These are phyloP conservation scores for Penicillium sumatraense DNA, from an alignment of 2,329 filamentous ascomycete species.

Conservation along the genomic window DNA sequence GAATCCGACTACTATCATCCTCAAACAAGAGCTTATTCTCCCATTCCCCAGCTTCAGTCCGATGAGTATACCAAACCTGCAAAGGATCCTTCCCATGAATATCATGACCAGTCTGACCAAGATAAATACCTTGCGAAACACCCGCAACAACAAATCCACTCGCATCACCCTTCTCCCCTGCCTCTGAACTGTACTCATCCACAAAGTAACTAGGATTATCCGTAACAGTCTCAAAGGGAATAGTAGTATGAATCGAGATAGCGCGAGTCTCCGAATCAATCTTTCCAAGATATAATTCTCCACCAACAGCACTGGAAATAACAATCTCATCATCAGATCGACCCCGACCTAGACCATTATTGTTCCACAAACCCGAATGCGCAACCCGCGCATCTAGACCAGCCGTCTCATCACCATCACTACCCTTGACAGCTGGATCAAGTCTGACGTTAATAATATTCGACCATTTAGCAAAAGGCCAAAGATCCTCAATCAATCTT, in stretches of 20 bases:
- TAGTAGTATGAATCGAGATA: conserved; percentile 48
- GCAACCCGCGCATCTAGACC: conserved; percentile 52
- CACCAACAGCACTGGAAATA: conserved; percentile 49
- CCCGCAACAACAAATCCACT: conserved; percentile 61
- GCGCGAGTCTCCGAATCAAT: conserved; percentile 30
- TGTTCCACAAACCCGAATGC: conserved; percentile 54
- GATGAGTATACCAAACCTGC: conserved; percentile 55
- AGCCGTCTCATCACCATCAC: conserved; percentile 32
- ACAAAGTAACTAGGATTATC: conserved; percentile 65
- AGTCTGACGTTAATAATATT: conserved; percentile 50
- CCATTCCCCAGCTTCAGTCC: conserved; percentile 37
- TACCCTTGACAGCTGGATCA: conserved; percentile 19
- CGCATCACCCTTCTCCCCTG: conserved; percentile 44
- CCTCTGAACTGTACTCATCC: conserved; percentile 55
- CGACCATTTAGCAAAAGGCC: conserved; percentile 53
- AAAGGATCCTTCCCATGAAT: conserved; percentile 44
- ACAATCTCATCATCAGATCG: conserved; percentile 38
- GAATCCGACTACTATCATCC: conserved; percentile 59
- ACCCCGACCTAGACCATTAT: conserved; percentile 62
- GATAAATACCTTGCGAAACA: conserved; percentile 46
- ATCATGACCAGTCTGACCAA: conserved; percentile 41
- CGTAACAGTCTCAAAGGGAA: conserved; percentile 52
- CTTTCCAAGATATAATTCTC: conserved; percentile 50
- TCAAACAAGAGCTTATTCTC: conserved; percentile 58
- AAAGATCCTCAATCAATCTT: conserved; percentile 55